These are phyloP conservation scores for Syzygium jambos DNA, from an alignment of 345 rosid genomes.

Conservation along the genomic window DNA sequence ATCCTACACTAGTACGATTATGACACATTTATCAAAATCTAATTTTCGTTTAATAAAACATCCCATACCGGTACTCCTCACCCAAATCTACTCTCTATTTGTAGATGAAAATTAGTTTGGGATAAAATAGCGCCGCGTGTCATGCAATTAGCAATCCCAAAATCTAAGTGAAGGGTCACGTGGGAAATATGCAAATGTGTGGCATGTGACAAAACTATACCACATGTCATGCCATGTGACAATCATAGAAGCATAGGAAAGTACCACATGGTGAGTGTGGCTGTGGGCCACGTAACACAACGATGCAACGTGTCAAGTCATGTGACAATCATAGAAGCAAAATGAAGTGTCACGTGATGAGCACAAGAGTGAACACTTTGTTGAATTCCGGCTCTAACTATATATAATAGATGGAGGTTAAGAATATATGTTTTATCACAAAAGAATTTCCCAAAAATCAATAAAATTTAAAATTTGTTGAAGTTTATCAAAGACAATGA, in stretches of 20 bases:
- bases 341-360: not conserved
- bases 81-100: not conserved
- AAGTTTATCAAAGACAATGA: no score
- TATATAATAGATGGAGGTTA: not conserved
- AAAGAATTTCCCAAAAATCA: no score
- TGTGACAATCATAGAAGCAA: no score
- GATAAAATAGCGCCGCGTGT: accelerated
- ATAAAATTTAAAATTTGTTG: no score
- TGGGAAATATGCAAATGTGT: accelerated
- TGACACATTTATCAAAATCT: accelerated
- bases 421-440: not conserved
- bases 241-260: not conserved
- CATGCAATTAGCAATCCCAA: not conserved
- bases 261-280: accelerated
- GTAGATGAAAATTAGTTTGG: not conserved
- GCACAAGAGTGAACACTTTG: no score
- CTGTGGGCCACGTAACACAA: accelerated
- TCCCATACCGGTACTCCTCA: not conserved
- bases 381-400: no score
- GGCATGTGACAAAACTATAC: not conserved
- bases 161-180: not conserved
- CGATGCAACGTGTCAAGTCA: not conserved
- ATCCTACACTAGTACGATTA: accelerated
- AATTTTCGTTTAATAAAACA: not conserved
- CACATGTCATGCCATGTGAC: not conserved